phyloP scores from a whole-genome alignment of 2,329 filamentous ascomycete genomes.

The Drechslerella stenobrocha region DNA sequence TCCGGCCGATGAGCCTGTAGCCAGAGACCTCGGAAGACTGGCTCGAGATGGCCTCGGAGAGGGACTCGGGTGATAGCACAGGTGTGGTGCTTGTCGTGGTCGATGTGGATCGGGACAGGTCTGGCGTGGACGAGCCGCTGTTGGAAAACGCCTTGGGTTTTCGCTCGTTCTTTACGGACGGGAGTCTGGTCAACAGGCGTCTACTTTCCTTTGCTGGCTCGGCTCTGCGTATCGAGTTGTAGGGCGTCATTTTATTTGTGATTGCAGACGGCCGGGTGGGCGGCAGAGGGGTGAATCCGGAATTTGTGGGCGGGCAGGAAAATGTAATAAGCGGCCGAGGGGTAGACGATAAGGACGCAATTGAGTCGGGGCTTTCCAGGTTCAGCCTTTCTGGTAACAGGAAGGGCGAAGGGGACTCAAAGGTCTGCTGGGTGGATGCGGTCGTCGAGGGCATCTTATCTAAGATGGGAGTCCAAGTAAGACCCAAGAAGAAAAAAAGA shows the following conservation, averaged over 20 bases:
- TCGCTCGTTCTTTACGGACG: slow-evolving; percentile 45
- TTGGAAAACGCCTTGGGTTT: slow-evolving; percentile 22
- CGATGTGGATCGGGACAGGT: slow-evolving; percentile 41
- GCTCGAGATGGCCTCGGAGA: slow-evolving; percentile 25
- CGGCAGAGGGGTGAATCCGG: slow-evolving; percentile 44
- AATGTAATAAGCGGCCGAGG: slow-evolving; percentile 1
- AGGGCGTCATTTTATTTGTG: slow-evolving; percentile 47
- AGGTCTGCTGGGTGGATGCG: slow-evolving; percentile 25
- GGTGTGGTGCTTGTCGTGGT: slow-evolving; percentile 42
- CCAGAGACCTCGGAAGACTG: slow-evolving; percentile 31
- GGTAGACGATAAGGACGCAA: slow-evolving; percentile 32
- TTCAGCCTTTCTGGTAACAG: slow-evolving; percentile 44
- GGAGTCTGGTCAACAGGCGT: slow-evolving; percentile 38
- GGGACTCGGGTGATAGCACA: slow-evolving; percentile 33
- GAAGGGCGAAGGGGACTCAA: slow-evolving; percentile 37
- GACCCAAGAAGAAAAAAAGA: slow-evolving; percentile 9
- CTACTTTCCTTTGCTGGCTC: slow-evolving; percentile 22
- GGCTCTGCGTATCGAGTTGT: slow-evolving; percentile 33
- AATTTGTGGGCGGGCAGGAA: slow-evolving; percentile 2
- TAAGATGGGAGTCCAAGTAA: slow-evolving; percentile 3
- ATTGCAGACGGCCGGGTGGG: slow-evolving; percentile 42
- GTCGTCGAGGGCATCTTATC: slow-evolving; percentile 34
- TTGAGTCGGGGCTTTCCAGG: slow-evolving; percentile 28
- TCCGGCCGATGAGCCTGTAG: slow-evolving; percentile 39
- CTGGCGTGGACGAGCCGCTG: slow-evolving; percentile 39